Percentiles rank a stretch among this genome's conserved stretches.
These are phyloP conservation scores for Striga hermonthica DNA, from an alignment of 305 asterid species.

Conservation along the genomic window DNA sequence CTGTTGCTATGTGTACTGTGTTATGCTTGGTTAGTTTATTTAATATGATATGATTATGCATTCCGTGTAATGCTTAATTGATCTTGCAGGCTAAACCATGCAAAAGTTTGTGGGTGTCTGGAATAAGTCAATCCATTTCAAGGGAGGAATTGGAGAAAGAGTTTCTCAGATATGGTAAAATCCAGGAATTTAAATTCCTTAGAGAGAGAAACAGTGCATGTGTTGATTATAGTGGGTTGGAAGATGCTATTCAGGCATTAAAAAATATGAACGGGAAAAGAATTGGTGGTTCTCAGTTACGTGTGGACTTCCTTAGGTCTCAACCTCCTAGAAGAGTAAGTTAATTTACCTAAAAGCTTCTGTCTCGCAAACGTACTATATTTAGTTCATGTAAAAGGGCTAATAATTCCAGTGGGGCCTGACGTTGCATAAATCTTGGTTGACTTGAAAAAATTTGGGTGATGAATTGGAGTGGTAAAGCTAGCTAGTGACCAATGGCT, in stretches of 20 bases:
- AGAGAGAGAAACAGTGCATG: conserved; percentile 82
- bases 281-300: conserved; percentile 69
- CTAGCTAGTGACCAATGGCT: neutral
- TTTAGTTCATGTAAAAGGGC: neutral
- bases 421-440: neutral
- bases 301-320: conserved; percentile 93
- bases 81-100: conserved; percentile 85
- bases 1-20: conserved; percentile 15
- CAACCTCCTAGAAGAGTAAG: conserved; percentile 85
- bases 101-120: conserved; percentile 96
- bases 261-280: conserved; percentile 72
- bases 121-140: conserved; percentile 66
- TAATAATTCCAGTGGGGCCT: neutral
- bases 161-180: conserved; percentile 72
- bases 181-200: conserved; percentile 78
- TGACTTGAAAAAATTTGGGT: conserved; percentile 3
- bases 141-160: conserved; percentile 85
- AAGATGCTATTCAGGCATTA: conserved; percentile 82
- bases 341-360: conserved; percentile 25
- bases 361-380: conserved; percentile 1
- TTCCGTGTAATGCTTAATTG: conserved; percentile 23
- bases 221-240: conserved; percentile 68
- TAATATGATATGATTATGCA: neutral
- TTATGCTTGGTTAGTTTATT: conserved; percentile 2
- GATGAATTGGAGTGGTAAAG: neutral